Base-by-base conservation (phyloP, 371 early-diverging fungal species). In the Mucor sp. region DNA sequence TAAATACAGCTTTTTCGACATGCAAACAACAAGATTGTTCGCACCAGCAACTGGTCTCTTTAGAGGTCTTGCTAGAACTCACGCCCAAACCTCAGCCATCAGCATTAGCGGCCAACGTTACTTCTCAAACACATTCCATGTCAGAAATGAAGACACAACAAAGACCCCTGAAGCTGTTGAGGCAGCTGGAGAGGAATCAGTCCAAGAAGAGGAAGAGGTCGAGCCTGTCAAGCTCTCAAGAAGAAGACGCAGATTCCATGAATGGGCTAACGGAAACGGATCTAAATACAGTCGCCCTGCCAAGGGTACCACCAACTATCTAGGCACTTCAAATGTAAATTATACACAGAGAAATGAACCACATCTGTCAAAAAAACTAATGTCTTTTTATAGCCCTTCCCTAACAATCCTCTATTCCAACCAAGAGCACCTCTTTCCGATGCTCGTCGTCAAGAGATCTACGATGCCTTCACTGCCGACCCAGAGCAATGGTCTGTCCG, bases 401-500 rank as follows among this genome's bases (percentile, higher is more conserved):
- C 96, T 7, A 87, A 93, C 84, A 96, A 96, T 70, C 95, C 94
- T 35, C 75, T 83, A 62, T 96, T 95, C 83, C 85, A 84, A 65
- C 94, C 95, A 21, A 79, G 83, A 71, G 81, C 93, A 35, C 98
- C 98, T 30, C 75, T 96, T 37, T 74, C 89, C 21, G 91, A 96
- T 71, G 65, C 66, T 4, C 73, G 80, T 19, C 90, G 91, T 65
- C 86, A 90, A 69, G 85, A 88, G 63, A 91, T 97, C 33, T 96
- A 91, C 81, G 70, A 81, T n/a, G 66, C 78, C 30, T 94, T 90
- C 73, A 61, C 69, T 43, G 63, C 75, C 2, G 87, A 91, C 66
- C 87, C 92, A 9, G 76, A 77, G 39, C 76, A 66, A 25, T 81
- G 85, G 84, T 89, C 95, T 6, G 91, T 94, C 30, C 87, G 94